Base-by-base conservation (phyloP, 2,329 filamentous ascomycete species). In the Cladophialophora exuberans region DNA sequence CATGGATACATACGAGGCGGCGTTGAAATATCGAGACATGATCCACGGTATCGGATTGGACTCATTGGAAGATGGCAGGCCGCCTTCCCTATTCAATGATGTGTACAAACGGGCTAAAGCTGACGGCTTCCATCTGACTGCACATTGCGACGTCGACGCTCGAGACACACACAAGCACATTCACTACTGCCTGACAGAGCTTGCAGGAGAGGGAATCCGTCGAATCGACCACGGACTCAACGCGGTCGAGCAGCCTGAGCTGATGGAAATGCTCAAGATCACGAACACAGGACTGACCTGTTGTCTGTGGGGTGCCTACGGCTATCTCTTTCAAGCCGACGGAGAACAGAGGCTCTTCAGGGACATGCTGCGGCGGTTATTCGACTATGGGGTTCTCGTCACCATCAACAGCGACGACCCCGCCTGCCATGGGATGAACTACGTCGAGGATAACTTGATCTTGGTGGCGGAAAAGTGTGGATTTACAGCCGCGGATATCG, bases 351-450 rank as follows among this genome's bases (percentile, higher is more conserved):
- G 4, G 38, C 38, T 41, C n/a, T 41, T 75, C 75, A 75, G 13
- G 13, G 41, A 44, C 18, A 44, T 25, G 41, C 18, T 44, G 18
- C 41, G 41, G 13, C 3, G 6, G 13, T n/a, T 44, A 5, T 25
- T 44, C 6, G 41, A 44, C 41, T n/a, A 23, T 15, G 41, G 41
- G 0, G 70, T 79, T 11, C 72, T 72, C 35, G 68, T 79, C 47
- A 75, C 75, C 45, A 73, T 79, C 53, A 76, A 75, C 52, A 76
- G 74, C 48, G 77, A 79, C 60, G 77, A 79, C 57, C 77, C 77
- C 6, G 73, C 75, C 2, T 44, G 23, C 13, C 3, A 4, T 3
- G 41, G 41, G 3, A 28, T 25, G 20, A 44, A 28, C 23, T 44
- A 44, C 23, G 11, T 44, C 18, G 23, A 25, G 20, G 20, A 44